Evolutionary conservation across 768 basidiomycete genomes (phyloP), one percentile per base, ranked within the genome.

Genomic region (Leccinum boreale): DNA sequence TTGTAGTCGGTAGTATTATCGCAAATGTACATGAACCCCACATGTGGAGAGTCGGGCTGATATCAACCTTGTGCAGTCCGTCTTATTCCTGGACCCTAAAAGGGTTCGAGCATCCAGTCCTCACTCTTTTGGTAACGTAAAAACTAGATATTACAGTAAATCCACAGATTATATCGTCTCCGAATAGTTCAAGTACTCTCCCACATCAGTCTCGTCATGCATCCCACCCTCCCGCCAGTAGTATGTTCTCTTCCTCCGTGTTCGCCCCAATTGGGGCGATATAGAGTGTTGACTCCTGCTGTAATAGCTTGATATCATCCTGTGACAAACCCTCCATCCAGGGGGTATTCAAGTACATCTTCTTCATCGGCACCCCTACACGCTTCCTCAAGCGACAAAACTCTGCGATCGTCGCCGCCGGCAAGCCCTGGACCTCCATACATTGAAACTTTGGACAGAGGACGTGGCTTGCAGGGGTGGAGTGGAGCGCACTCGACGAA

Each of bases 401-500:
- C 24, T 61, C 56, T 35, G 69, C 66, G 29, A 85, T 69, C 7
- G 67, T 50, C 24, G 49, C 47, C 3, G 73, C 54, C 4, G 75
- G 65, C 39, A 77, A 59, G 3, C 66, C 67, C 62, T 82, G 80
- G 36, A 75, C 75, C 57, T 86, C 84, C 52, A 85, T 63, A 42
- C 74, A 73, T 10, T 69, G 62, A 26, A 85, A 71, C 28, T 75
- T 70, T 0, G 82, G 82, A 49, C 79, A 81, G 26, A 84, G 63
- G 50, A 74, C 62, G 51, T 36, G 68, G 28, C 53, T 53, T 28
- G 31, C 36, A 57, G 58, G 53, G 14, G 46, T 48, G 26, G 35
- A 17, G 35, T 36, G 35, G 35, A 36, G 35, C 17, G 24, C 52
- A 35, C 53, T 63, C 56, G 56, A 36, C 6, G 56, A 23, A 33